A percentile compares a stretch with the other conserved stretches of the same genome.
Conservation (phyloP, 1,284 basidiomycete species). For the Schizophyllum commune region DNA sequence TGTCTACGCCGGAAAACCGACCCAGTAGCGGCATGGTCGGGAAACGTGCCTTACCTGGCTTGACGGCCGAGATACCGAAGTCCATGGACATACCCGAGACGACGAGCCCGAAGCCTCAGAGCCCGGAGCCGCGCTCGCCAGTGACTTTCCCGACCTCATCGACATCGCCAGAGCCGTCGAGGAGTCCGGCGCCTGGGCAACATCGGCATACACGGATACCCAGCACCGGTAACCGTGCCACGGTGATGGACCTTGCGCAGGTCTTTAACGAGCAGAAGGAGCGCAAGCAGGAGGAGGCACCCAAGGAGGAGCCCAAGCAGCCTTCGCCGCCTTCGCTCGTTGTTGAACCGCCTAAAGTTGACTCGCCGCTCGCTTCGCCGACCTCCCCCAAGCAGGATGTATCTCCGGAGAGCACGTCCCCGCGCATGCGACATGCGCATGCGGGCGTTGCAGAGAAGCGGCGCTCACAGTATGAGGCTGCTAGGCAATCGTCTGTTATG, state of each 20-base stretch:
- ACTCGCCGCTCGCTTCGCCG: background rate
- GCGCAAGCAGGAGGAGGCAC: slow-evolving; percentile 3
- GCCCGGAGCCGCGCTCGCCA: slow-evolving; percentile 2
- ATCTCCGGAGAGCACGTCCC: slow-evolving; percentile 1
- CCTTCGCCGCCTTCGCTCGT: slow-evolving; percentile 1
- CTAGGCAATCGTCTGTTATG: slow-evolving; percentile 39
- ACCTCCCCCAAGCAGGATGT: slow-evolving; percentile 1
- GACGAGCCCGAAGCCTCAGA: background rate
- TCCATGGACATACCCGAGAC: slow-evolving; percentile 1
- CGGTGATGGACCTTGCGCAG: slow-evolving; percentile 72
- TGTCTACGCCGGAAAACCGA: background rate
- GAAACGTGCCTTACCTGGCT: slow-evolving; percentile 32
- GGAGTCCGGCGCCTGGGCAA: background rate
- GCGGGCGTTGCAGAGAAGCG: slow-evolving; percentile 36
- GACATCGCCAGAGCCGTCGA: slow-evolving; percentile 18
- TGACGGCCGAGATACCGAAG: slow-evolving; percentile 13
- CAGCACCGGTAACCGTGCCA: slow-evolving; percentile 59
- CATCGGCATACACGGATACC: slow-evolving; percentile 43
- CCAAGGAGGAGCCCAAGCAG: background rate
- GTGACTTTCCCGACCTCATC: slow-evolving; percentile 2
- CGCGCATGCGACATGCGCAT: slow-evolving; percentile 7
- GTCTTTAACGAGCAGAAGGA: slow-evolving; percentile 35
- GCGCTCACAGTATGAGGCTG: slow-evolving; percentile 55
- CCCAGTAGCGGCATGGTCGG: slow-evolving; percentile 15
- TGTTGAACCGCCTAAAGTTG: slow-evolving; percentile 8